Percentiles rank a stretch among this genome's conserved stretches.
These are phyloP conservation scores for Sphagnum tenellum DNA, from an alignment of 225 moss, liverwort and hornwort species.

Conservation along the genomic window DNA sequence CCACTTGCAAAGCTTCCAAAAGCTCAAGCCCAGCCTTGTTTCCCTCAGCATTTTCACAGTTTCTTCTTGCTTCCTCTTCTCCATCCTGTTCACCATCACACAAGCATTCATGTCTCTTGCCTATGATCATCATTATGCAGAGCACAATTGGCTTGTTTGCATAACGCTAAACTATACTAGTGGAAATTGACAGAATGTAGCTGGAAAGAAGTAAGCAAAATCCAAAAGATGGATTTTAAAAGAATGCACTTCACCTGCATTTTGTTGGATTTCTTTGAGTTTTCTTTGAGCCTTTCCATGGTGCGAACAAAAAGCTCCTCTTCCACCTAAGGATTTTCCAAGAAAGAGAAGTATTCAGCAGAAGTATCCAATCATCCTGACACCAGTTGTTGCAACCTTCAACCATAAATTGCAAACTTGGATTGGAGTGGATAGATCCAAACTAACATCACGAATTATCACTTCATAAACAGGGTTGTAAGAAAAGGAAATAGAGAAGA, in stretches of 20 bases:
- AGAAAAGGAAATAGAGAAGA: conserved; percentile 6
- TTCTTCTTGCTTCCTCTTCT: neutral
- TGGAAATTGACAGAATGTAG: neutral
- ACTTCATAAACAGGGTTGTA: neutral
- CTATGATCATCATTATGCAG: neutral
- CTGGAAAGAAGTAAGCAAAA: conserved; percentile 1
- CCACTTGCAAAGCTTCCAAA: conserved; percentile 30
- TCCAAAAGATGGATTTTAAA: neutral
- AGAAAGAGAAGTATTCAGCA: neutral
- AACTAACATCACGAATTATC: no score
- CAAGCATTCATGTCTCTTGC: neutral
- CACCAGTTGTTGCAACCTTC: neutral
- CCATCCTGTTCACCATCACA: conserved; percentile 16
- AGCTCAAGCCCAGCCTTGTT: conserved; percentile 30
- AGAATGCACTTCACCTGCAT: conserved; percentile 6
- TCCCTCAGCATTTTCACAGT: conserved; percentile 2
- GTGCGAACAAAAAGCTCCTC: conserved; percentile 45
- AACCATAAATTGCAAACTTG: no score
- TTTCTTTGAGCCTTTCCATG: conserved; percentile 34
- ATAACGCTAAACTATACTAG: no score
- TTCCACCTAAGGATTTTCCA: conserved; percentile 25
- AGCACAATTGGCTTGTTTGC: no score
- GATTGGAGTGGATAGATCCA: neutral
- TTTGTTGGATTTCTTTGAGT: conserved; percentile 10
- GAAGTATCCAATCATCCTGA: neutral